Base-by-base conservation (phyloP, 2,329 filamentous ascomycete genomes). In the Didymella arachidicola region DNA sequence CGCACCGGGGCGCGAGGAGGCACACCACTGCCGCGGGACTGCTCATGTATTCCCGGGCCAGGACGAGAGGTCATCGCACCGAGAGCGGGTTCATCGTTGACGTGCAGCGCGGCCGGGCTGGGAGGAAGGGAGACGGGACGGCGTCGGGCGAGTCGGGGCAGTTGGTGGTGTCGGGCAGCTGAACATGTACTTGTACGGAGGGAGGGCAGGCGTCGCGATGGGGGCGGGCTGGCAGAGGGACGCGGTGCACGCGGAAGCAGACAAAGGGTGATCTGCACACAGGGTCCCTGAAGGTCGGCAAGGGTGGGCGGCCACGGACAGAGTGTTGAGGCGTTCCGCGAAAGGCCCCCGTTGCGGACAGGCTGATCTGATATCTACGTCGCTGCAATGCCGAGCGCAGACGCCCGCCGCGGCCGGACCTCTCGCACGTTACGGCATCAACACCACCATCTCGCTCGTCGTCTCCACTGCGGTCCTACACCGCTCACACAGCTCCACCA, bases 41-140 rank as follows among this genome's bases (percentile, higher is more conserved):
- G 76, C 66, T 76, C 72, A 67, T 71, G 74, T 63, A 73, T 72
- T 69, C 75, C 75, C 71, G 69, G 71, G 68, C 72, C 73, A 77
- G 75, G 74, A 76, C 77, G 76, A 72, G 77, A 78, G 77, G 70
- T 78, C 77, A 79, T 79, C 67, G 76, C 77, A 78, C 72, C 63
- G 66, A 71, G 66, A 67, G 72, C 72, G 71, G 68, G 73, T 71
- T 72, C 76, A 77, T 78, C 69, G 71, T 77, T 71, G 73, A 56
- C 55, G 61, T 63, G 66, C 63, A 69, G 70, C 64, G 67, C 66
- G 66, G 63, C 56, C 65, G 65, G 65, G 61, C 65, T 43, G 41
- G 60, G 59, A 53, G 47, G 57, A 58, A 61, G 61, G 64, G 62
- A 52, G 50, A 48, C 39, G 59, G 63, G 67, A 38, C 38, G 57